phyloP scores from a whole-genome alignment of 306 rosid species.

The Vigna hirtella region DNA sequence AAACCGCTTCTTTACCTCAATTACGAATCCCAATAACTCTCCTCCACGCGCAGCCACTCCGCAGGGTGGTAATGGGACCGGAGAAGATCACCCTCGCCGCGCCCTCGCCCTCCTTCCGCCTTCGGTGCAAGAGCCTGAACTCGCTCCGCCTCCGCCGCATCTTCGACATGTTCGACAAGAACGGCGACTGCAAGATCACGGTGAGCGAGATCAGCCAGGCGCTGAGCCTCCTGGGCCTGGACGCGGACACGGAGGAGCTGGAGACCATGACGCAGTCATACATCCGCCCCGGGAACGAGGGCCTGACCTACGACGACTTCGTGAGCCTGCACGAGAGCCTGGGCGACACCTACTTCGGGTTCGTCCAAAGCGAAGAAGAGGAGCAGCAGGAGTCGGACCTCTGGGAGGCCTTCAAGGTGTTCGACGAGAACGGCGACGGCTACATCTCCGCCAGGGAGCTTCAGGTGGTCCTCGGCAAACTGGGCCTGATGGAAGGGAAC shows the following conservation, averaged over 20 bases:
- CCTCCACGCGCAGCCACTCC: background rate
- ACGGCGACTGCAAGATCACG: slow-evolving; percentile 65
- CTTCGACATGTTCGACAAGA: slow-evolving; percentile 78
- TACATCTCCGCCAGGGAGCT: slow-evolving; percentile 80
- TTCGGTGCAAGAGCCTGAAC: slow-evolving; percentile 65
- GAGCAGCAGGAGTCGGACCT: slow-evolving; percentile 66
- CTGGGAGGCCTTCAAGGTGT: slow-evolving; percentile 89
- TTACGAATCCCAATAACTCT: background rate
- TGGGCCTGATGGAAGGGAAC: slow-evolving; percentile 70
- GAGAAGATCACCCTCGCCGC: background rate
- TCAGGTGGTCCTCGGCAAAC: slow-evolving; percentile 73
- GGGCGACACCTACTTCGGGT: slow-evolving; percentile 62
- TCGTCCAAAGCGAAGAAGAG: background rate
- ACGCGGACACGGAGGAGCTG: slow-evolving; percentile 58
- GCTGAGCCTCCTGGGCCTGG: slow-evolving; percentile 62
- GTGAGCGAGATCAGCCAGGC: slow-evolving; percentile 67
- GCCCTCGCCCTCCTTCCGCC: slow-evolving; percentile 59
- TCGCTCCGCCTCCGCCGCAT: slow-evolving; percentile 75
- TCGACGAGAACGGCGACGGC: slow-evolving; percentile 87
- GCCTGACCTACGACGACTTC: slow-evolving; percentile 72
- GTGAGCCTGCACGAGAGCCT: slow-evolving; percentile 61
- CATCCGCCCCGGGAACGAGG: slow-evolving; percentile 58
- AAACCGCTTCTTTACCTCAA: background rate
- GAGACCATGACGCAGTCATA: slow-evolving; percentile 50
- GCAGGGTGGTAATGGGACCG: slow-evolving; percentile 34